Evolutionary conservation across 306 rosid genomes (phyloP), one percentile per base, ranked within the genome.

Genomic region (Medicago arabica): DNA sequence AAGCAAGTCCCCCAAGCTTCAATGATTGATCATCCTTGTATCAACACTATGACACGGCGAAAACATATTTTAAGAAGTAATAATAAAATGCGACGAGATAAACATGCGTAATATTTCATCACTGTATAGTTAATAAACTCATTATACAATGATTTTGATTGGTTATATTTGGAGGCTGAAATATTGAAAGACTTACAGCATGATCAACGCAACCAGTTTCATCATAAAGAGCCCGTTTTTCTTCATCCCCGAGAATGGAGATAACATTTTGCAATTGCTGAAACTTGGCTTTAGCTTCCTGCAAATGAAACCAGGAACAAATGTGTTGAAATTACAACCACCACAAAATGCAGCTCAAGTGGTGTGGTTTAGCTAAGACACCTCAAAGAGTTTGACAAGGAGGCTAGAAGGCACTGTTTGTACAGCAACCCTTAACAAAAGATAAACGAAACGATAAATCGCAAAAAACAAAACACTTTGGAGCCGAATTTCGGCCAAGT

Each of bases 161-260:
- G 12, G 50, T 13, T 46, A 46, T 46, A 46, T 11, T 46, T 41
- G 46, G 46, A 41, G 3, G 13, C 9, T 2, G 46, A 9, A 41
- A 41, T 41, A 41, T 1, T 41, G 46, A 41, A 13, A 49, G 16
- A 82, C 98, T 88, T 78, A 92, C 98, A 39, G 86, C 96, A 89
- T 90, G 96, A 25, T 95, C 97, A 67, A 90, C 63, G 64, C 91
- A 90, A 39, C 98, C 97, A 70, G 97, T 95, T 85, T 92, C 92
- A 78, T 94, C 97, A 88, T 92, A 95, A 6, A 90, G 66, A 3
- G 90, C 83, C 36, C 97, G 87, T 75, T 90, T 95, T 77, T 95
- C 97, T 78, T 85, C 93, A 77, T 92, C 98, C 57, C 97, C 93
- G 10, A 95, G 97, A 80, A 95, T 89, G 4, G 93, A 93, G 10